Evolutionary conservation across 2,329 filamentous ascomycete genomes (phyloP).

Genomic region (Huntiella bhutanensis): DNA sequence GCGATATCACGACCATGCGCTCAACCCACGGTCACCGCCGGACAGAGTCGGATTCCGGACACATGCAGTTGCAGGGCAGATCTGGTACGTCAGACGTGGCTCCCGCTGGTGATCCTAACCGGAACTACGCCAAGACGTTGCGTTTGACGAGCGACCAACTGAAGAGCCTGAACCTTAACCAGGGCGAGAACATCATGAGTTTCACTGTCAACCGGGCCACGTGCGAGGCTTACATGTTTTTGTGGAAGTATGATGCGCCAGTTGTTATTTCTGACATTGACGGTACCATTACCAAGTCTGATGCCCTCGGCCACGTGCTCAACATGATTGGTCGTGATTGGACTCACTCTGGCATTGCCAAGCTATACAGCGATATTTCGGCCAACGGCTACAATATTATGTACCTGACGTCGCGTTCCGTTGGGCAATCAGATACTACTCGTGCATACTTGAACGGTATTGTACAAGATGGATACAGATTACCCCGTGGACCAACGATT

Average conservation of each 20-base stretch:
- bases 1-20: constrained; percentile 28
- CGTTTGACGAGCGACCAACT: constrained; percentile 89
- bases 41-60: constrained; percentile 46
- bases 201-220: constrained; percentile 94
- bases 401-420: constrained; percentile 85
- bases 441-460: constrained; percentile 80
- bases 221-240: constrained; percentile 79
- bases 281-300: constrained; percentile 95
- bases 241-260: constrained; percentile 79
- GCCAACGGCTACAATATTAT: constrained; percentile 97
- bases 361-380: constrained; percentile 88
- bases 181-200: constrained; percentile 81
- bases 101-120: constrained; percentile 47
- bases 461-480: constrained; percentile 63
- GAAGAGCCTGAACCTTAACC: constrained; percentile 62
- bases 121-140: constrained; percentile 91
- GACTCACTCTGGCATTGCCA: constrained; percentile 93
- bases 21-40: constrained; percentile 31
- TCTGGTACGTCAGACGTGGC: constrained; percentile 41
- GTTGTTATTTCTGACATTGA: constrained; percentile 98
- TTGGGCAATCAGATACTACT: constrained; percentile 83
- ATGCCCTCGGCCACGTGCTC: constrained; percentile 80
- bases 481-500: constrained; percentile 85
- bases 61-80: constrained; percentile 26
- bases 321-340: constrained; percentile 96